Base-by-base conservation (phyloP, 306 rosid species). In the Trifolium pratense region DNA sequence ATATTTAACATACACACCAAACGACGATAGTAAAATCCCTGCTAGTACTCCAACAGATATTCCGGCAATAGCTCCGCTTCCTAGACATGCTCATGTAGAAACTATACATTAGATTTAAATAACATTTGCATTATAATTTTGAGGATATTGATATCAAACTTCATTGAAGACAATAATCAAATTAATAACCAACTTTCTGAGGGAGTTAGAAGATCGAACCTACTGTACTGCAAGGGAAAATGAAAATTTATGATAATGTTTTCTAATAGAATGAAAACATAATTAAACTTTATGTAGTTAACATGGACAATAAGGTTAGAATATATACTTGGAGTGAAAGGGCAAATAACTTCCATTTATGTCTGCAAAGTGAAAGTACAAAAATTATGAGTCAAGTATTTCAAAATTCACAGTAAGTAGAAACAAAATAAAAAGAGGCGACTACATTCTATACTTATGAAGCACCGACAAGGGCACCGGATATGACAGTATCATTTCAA, bases 21-120 rank as follows among this genome's bases (percentile, higher is more conserved):
- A 5, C 2, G 10, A n/a, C 18, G n/a, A 48, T n/a, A 48, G 17
- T 66, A 61, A 88, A 79, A 68, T 14, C 57, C 48, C 69, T n/a
- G 20, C 55, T 48, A 48, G 2, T 48, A n/a, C 55, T 48, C 55
- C 55, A n/a, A 48, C 18, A n/a, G 21, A 48, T 48, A 48, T n/a
- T 48, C 55, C 55, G n/a, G 21, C 20, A 6, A 15, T 48, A 48
- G 18, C 55, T 3, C 16, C 6, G n/a, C 0, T 1, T 6, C 18
- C 55, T 48, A 48, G 34, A 75, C 74, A 89, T 75, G 6, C n/a
- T 43, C 5, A 3, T 43, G 12, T 13, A 43, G n/a, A 43, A 37
- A 37, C 7, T 6, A 11, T 12, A 43, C 5, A 43, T 43, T 14
- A 43, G 49, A 43, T 43, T 14, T 12, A 43, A 12, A 43, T 43